These are phyloP conservation scores for Ploettnerulaceae sp. DNA, from an alignment of 2,329 filamentous ascomycete species.

Conservation along the genomic window DNA sequence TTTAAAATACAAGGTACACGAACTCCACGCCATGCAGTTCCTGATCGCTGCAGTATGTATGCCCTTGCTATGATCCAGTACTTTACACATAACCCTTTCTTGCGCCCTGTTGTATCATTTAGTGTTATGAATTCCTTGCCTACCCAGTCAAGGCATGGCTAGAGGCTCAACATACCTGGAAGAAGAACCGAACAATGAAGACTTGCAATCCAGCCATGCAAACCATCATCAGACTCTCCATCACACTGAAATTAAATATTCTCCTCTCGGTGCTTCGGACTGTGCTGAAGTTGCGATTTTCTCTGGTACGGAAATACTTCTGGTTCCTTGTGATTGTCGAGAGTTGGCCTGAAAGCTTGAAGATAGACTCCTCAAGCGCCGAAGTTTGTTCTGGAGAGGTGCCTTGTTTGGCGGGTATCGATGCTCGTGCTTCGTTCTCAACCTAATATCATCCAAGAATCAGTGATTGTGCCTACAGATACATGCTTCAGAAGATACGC, in stretches of 20 bases:
- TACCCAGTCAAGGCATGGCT: constrained; percentile 5
- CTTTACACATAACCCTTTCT: constrained; percentile 64
- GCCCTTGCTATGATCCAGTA: constrained; percentile 3
- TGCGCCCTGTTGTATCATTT: constrained; percentile 45
- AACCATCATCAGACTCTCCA: constrained; percentile 87
- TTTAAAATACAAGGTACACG: constrained; percentile 9
- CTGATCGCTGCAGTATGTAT: constrained; percentile 6
- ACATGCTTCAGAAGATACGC: constrained; percentile 36
- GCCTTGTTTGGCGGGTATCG: constrained; percentile 83
- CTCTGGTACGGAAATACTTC: constrained; percentile 98
- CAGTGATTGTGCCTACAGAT: background rate
- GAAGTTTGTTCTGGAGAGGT: constrained; percentile 84
- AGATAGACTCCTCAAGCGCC: constrained; percentile 85
- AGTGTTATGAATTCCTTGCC: constrained; percentile 9
- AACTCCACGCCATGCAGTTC: constrained; percentile 1
- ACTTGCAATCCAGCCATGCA: constrained; percentile 96
- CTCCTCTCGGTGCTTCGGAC: constrained; percentile 91
- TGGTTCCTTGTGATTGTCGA: constrained; percentile 95
- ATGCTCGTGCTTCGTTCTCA: constrained; percentile 80
- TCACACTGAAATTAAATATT: constrained; percentile 95
- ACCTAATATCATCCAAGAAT: constrained; percentile 50
- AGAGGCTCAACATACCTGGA: constrained; percentile 59
- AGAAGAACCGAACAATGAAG: constrained; percentile 97
- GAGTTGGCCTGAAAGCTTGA: constrained; percentile 88
- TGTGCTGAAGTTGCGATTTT: constrained; percentile 98